These are phyloP conservation scores for Pleodorina starrii DNA, from an alignment of 139 green algal genomes.

Conservation along the genomic window DNA sequence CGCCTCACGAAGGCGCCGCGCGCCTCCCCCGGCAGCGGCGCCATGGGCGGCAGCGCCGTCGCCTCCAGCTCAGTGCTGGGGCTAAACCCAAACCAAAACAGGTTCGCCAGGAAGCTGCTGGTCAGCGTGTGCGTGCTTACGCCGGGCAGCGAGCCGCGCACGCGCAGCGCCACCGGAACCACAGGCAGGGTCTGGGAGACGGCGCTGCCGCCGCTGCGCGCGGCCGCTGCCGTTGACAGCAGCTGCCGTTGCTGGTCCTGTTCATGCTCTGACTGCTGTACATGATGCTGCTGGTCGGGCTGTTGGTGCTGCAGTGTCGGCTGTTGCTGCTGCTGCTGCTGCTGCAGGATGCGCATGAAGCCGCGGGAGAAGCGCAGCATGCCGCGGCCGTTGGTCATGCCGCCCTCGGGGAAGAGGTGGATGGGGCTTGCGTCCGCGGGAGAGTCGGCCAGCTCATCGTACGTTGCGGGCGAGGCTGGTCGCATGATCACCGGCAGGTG, in stretches of 20 bases:
- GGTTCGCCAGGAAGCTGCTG: slow-evolving; percentile 70
- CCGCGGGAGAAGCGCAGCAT: slow-evolving; percentile 74
- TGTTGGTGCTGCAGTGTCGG: not conserved
- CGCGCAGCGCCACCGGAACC: slow-evolving; percentile 69
- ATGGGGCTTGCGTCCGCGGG: not conserved
- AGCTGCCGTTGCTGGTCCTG: not conserved
- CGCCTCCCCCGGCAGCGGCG: slow-evolving; percentile 54
- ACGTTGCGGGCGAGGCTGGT: slow-evolving; percentile 60
- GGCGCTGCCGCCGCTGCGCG: not conserved
- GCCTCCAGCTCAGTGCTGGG: slow-evolving; percentile 64
- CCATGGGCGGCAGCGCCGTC: slow-evolving; percentile 70
- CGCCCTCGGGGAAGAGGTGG: slow-evolving; percentile 76
- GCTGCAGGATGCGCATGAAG: slow-evolving; percentile 69
- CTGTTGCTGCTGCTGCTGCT: slow-evolving; percentile 18
- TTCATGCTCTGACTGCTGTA: not conserved
- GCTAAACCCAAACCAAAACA: slow-evolving; percentile 65
- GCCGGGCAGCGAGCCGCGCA: slow-evolving; percentile 30
- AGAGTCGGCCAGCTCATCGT: slow-evolving; percentile 52
- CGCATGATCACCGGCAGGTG: slow-evolving; percentile 68
- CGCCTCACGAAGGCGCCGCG: slow-evolving; percentile 73
- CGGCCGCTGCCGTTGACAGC: too few species aligned
- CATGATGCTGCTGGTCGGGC: not conserved
- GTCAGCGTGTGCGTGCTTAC: slow-evolving; percentile 67
- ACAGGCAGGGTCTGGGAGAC: slow-evolving; percentile 55
- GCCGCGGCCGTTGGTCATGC: slow-evolving; percentile 75